Base-by-base conservation (phyloP, 495 filamentous ascomycete genomes). In the Xylaria cubensis region DNA sequence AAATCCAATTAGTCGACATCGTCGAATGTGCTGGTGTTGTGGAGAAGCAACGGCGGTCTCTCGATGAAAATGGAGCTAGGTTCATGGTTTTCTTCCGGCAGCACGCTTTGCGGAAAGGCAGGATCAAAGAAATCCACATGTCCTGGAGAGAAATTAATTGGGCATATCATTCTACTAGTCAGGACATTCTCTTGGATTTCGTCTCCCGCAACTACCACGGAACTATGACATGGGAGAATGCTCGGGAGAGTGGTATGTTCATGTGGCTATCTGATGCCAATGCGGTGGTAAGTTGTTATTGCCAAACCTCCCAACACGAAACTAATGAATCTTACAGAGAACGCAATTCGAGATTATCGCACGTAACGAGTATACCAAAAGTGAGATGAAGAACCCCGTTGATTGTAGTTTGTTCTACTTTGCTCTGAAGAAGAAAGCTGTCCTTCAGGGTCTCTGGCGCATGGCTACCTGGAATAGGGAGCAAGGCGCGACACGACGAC, bases 81-180 rank as follows among this genome's bases (percentile, higher is more conserved):
- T 98, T 93, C 80, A 87, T 97, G 80, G 84, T 97, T 32, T 97
- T 96, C 80, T 97, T 97, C 83, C 87, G 93, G 19, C 93, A 97
- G 73, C 90, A 96, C 78, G 91, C 90, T 68, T 83, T 98, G 46
- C 87, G 91, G 41, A 91, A 87, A 80, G 85, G 86, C 36, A 87
- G 90, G 76, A 84, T 88, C 9, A 88, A 87, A 74, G 90, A 89
- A 77, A 88, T 90, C 7, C 85, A 89, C 24, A 89, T 98, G 74
- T 92, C 92, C 5, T 99, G 94, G 93, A 86, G 97, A 79, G 95
- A 98, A 76, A 95, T 97, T 70, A 91, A 92, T 61, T 98, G 95
- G 94, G 97, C 95, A 26, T 95, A 92, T 74, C 94, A 98, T 80
- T 97, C 94, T 73, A 87, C 82, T 17, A 97, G 93, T 68, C 96